A percentile compares a stretch with the other conserved stretches of the same genome.
Conservation (phyloP, 768 basidiomycete species). For the Saitozyma sp. region DNA sequence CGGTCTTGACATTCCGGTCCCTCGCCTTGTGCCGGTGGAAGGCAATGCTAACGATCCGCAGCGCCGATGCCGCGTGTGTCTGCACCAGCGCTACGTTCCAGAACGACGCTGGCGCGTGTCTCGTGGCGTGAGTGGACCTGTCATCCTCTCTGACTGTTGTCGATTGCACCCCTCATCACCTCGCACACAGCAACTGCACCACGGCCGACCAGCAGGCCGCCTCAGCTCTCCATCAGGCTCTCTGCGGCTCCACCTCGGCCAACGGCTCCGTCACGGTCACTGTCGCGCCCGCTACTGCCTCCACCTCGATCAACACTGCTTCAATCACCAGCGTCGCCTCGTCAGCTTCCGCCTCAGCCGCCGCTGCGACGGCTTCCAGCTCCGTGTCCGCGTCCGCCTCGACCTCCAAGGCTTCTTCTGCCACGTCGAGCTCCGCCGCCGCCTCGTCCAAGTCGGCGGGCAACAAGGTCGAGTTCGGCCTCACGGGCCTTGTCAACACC, state of each 20-base stretch:
- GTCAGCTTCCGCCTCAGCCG: not conserved
- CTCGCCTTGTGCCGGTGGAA: too few species aligned
- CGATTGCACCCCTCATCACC: not conserved
- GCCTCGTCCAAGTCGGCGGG: conserved; percentile 7
- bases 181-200: conserved; percentile 35
- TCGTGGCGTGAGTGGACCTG: conserved; percentile 39
- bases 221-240: conserved; percentile 30
- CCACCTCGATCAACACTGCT: conserved; percentile 19
- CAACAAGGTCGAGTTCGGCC: conserved; percentile 4
- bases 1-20: too few species aligned
- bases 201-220: conserved; percentile 38
- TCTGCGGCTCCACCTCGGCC: conserved; percentile 27
- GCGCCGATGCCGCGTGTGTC: conserved; percentile 40
- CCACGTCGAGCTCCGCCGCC: conserved; percentile 1
- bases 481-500: not conserved
- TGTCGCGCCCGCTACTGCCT: conserved; percentile 22
- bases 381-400: not conserved
- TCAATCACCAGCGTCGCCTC: not conserved
- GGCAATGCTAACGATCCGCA: conserved; percentile 4
- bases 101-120: conserved; percentile 33
- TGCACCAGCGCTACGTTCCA: conserved; percentile 43
- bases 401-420: too few species aligned
- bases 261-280: conserved; percentile 32
- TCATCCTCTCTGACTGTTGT: not conserved
- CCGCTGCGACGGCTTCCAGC: not conserved